Conservation (phyloP, 768 basidiomycete species). For the Amanita rubescens region DNA sequence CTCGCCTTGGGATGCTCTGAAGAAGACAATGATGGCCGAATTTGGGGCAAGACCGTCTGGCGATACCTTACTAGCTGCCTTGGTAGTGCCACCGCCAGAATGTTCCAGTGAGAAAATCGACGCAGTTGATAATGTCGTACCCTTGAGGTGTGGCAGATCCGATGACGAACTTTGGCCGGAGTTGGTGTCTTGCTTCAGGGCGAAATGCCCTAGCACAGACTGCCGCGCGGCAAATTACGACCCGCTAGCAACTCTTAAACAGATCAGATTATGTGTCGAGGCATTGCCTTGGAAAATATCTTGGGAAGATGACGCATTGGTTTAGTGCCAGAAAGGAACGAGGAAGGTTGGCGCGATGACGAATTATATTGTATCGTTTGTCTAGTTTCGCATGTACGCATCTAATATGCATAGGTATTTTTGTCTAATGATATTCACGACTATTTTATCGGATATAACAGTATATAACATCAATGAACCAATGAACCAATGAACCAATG, state of each 20-base stretch:
- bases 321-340: not conserved
- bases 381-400: not conserved
- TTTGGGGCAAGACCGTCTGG: conserved; percentile 47
- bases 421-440: not conserved
- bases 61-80: conserved; percentile 35
- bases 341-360: not conserved
- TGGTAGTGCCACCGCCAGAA: not conserved
- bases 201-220: conserved; percentile 38
- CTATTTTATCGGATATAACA: not conserved
- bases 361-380: not conserved
- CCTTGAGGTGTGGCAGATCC: conserved; percentile 30
- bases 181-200: conserved; percentile 48
- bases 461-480: not conserved
- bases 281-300: conserved; percentile 34
- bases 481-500: not conserved
- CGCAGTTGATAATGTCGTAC: not conserved
- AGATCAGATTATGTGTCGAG: conserved; percentile 51
- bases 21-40: conserved; percentile 40
- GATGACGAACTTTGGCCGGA: conserved; percentile 31
- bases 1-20: conserved; percentile 52
- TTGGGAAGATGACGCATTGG: conserved; percentile 6
- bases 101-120: not conserved
- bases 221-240: conserved; percentile 58
- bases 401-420: not conserved
- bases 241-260: conserved; percentile 45